Evolutionary conservation across 495 filamentous ascomycete species (phyloP).

Genomic region (Neurospora sublineolata): DNA sequence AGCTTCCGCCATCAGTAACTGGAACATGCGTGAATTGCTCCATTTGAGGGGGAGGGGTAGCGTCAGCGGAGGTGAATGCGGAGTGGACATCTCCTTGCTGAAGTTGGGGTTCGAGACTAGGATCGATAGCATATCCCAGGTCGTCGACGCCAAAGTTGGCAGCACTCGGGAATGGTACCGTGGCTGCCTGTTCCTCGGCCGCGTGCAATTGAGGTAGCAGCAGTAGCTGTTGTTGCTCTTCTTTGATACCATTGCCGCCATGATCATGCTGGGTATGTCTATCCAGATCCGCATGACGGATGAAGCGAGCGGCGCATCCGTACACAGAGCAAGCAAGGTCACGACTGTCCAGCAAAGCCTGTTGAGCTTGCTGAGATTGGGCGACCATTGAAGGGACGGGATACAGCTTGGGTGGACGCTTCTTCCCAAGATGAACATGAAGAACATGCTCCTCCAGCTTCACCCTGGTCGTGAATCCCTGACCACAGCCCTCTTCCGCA

Average conservation of each 20-base stretch:
- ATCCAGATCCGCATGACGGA: slow-evolving; percentile 54
- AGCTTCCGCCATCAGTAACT: background rate
- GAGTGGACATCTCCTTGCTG: background rate
- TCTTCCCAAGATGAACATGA: slow-evolving; percentile 56
- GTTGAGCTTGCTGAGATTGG: background rate
- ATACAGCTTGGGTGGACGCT: slow-evolving; percentile 28
- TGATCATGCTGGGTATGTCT: slow-evolving; percentile 44
- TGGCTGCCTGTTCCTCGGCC: background rate
- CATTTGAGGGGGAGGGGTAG: background rate
- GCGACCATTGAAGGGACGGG: slow-evolving; percentile 15
- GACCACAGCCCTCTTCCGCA: slow-evolving; percentile 51
- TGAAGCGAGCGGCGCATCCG: slow-evolving; percentile 49
- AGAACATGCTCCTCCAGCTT: slow-evolving; percentile 73
- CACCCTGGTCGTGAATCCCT: slow-evolving; percentile 55
- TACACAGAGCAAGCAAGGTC: slow-evolving; percentile 44
- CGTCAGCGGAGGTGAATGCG: background rate
- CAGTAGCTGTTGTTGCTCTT: slow-evolving; percentile 4
- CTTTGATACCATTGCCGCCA: slow-evolving; percentile 8
- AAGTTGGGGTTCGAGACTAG: background rate
- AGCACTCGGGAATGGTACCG: background rate
- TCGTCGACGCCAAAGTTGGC: background rate
- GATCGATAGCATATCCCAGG: background rate
- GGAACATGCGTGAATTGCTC: background rate
- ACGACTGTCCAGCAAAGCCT: slow-evolving; percentile 41
- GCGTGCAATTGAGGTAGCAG: background rate